Percentiles rank a stretch among this genome's conserved stretches.
Conservation (phyloP, 306 rosid genomes). For the Cyamopsis tetragonoloba region DNA sequence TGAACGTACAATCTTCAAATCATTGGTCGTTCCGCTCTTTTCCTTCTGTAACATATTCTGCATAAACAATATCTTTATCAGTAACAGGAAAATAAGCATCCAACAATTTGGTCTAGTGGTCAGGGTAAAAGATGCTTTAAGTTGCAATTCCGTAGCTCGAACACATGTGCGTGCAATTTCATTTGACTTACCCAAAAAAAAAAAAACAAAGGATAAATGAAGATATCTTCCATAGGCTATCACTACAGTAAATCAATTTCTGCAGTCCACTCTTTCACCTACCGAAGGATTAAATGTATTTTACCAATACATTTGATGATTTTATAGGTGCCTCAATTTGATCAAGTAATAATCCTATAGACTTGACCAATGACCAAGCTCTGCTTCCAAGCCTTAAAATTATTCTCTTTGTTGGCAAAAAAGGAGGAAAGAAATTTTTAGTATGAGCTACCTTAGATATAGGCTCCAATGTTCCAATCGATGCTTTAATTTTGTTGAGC, state of each 20-base stretch:
- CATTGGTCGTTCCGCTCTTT: conserved; percentile 5
- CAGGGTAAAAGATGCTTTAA: no score
- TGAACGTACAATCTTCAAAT: conserved; percentile 40
- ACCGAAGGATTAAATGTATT: not conserved
- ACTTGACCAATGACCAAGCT: not conserved
- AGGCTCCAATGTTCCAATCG: conserved; percentile 38
- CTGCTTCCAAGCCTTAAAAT: conserved; percentile 15
- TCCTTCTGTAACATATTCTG: conserved; percentile 25
- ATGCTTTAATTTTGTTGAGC: conserved; percentile 29
- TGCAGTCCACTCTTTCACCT: not conserved
- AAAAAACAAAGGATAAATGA: not conserved
- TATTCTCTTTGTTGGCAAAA: not conserved
- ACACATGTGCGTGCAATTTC: no score
- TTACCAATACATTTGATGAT: not conserved
- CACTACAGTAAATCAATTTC: not conserved
- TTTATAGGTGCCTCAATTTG: not conserved
- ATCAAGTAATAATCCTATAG: not conserved
- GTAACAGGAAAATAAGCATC: no score
- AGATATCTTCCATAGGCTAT: not conserved
- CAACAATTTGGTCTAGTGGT: no score
- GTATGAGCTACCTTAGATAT: conserved; percentile 42
- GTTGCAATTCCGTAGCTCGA: no score
- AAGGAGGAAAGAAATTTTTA: not conserved
- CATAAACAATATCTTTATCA: conserved; percentile 20
- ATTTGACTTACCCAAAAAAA: no score